A percentile compares a stretch with the other conserved stretches of the same genome.
Evolutionary conservation across 495 filamentous ascomycete genomes (phyloP).

Genomic region (Daldinia childiae): DNA sequence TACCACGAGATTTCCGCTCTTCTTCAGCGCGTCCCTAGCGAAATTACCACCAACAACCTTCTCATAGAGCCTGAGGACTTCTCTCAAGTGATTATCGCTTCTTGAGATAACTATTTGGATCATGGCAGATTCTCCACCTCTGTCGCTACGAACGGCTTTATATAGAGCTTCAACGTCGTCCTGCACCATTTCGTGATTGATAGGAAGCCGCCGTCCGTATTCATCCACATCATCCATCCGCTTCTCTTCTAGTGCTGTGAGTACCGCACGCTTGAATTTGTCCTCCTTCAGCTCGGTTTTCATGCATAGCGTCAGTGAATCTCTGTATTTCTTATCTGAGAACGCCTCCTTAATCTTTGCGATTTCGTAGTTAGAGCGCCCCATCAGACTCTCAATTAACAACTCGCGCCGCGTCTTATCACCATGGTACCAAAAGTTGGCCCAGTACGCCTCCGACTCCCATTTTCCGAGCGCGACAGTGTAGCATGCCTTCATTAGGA

Average conservation of each 20-base stretch:
- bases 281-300: constrained; percentile 89
- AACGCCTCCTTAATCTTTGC: constrained; percentile 92
- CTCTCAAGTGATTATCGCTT: constrained; percentile 81
- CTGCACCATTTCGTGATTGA: constrained; percentile 64
- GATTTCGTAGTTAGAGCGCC: constrained; percentile 85
- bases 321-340: constrained; percentile 88
- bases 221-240: constrained; percentile 80
- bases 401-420: constrained; percentile 84
- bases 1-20: constrained; percentile 91
- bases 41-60: constrained; percentile 77
- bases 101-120: constrained; percentile 82
- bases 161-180: constrained; percentile 78
- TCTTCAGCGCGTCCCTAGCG: constrained; percentile 83
- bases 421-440: constrained; percentile 97
- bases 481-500: constrained; percentile 88
- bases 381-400: constrained; percentile 92
- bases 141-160: constrained; percentile 72
- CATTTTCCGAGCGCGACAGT: constrained; percentile 89
- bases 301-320: constrained; percentile 86
- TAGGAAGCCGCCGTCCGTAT: constrained; percentile 49
- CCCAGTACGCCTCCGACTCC: constrained; percentile 97
- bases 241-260: constrained; percentile 81
- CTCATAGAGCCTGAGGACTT: constrained; percentile 80
- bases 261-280: constrained; percentile 91
- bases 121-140: constrained; percentile 92